Base-by-base conservation (phyloP, 2,329 filamentous ascomycete genomes). In the Nothopassalora personata region DNA sequence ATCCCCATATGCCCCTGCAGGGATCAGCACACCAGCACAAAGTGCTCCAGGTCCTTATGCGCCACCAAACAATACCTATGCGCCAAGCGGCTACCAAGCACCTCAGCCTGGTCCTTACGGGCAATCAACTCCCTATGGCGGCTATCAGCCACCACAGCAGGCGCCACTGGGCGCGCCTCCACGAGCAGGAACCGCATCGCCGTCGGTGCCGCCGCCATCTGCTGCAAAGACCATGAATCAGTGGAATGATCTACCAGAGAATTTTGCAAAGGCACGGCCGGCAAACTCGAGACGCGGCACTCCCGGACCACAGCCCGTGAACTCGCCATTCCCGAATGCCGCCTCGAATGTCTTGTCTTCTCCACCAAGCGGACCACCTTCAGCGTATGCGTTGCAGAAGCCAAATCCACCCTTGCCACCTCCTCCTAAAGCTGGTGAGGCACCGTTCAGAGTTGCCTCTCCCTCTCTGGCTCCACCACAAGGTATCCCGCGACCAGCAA, bases 221-320 rank as follows among this genome's bases (percentile, higher is more conserved):
- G 86, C 85, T 69, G 79, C 84, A 58, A 87, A 86, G 70, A 87
- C 88, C 64, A 86, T 87, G 63, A 84, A 87, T 30, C 88, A 89
- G 67, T 99, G 94, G 94, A 99, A 99, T 67, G 94, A 99, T 74
- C 88, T 95, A 54, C 94, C 94, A 1, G 83, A 96, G 68, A 89
- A 77, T 57, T 86, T 97, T 66, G 72, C 77, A 49, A 90, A 93
- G 77, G 78, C 83, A 56, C 81, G 88, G n/a, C 65, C 68, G 36
- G 60, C 69, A 4, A 82, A 84, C 13, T 82, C 87, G 23, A 86
- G 92, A 65, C 85, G 87, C 71, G 81, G 81, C 49, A 97, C 93
- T 0, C 91, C 92, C 2, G 85, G 81, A 57, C 71, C 76, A 47
- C 83, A 85, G 54, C 79, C 88, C 3, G 85, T 91, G 53, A 84